Evolutionary conservation across 2,329 filamentous ascomycete species (phyloP).

Genomic region (Hymenoscyphus repandus): DNA sequence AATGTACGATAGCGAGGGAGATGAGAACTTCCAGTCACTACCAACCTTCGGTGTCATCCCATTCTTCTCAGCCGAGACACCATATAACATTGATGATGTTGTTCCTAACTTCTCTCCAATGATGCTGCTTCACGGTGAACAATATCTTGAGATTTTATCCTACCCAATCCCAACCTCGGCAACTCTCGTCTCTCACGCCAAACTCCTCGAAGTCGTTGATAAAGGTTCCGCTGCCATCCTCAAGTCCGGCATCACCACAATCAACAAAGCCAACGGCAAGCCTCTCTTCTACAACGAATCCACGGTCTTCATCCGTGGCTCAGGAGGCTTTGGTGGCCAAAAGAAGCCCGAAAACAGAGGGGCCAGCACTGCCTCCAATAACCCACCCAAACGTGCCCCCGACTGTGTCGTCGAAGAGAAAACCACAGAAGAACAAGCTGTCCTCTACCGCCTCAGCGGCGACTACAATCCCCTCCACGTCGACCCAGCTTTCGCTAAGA

Average conservation of each 20-base stretch:
- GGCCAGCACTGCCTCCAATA: conserved; percentile 72
- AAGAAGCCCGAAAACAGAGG: conserved; percentile 75
- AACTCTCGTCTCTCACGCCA: conserved; percentile 68
- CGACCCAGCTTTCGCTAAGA: conserved; percentile 88
- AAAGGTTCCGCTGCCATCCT: conserved; percentile 88
- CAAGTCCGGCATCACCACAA: conserved; percentile 73
- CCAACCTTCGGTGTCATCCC: conserved; percentile 96
- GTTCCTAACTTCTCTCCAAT: conserved; percentile 96
- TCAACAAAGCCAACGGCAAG: conserved; percentile 78
- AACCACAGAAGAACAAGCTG: conserved; percentile 87
- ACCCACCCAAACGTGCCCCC: conserved; percentile 68
- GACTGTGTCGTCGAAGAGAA: conserved; percentile 80
- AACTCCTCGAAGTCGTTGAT: conserved; percentile 90
- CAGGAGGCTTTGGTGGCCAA: conserved; percentile 82
- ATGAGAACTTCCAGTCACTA: conserved; percentile 87
- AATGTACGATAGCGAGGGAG: conserved; percentile 55
- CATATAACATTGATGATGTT: conserved; percentile 75
- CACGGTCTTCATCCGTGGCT: conserved; percentile 87
- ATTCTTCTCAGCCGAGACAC: conserved; percentile 77
- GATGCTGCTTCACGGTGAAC: conserved; percentile 98
- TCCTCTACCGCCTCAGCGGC: conserved; percentile 85
- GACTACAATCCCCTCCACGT: conserved; percentile 97
- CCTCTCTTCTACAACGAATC: conserved; percentile 96
- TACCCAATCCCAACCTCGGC: conserved; percentile 85
- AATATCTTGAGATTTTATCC: conserved; percentile 91